Evolutionary conservation across 352 stramenopile genomes (phyloP).

Genomic region (Phytopythium kandeliae): DNA sequence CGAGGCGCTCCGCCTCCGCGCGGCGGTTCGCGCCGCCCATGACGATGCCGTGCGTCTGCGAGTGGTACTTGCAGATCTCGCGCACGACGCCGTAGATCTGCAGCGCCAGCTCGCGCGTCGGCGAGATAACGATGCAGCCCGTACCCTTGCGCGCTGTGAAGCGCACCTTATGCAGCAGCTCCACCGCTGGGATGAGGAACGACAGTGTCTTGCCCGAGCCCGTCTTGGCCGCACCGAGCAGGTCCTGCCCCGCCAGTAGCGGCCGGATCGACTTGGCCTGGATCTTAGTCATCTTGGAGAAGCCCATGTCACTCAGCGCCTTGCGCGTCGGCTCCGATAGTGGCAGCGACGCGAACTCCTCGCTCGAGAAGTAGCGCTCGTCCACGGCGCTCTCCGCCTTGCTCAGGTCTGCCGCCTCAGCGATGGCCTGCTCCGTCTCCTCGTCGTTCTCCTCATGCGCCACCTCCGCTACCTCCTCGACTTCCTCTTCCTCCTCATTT

Average conservation of each 20-base stretch:
- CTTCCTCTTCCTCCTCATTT: constrained; percentile 18
- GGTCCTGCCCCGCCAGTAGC: constrained; percentile 94
- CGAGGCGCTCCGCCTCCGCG: constrained; percentile 92
- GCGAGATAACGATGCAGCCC: constrained; percentile 97
- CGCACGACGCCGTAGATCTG: constrained; percentile 99
- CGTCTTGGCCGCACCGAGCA: constrained; percentile 97
- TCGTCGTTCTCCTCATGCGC: constrained; percentile 41
- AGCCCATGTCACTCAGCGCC: constrained; percentile 88
- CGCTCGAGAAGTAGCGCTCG: constrained; percentile 83
- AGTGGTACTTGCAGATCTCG: constrained; percentile 94
- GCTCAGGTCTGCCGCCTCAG: constrained; percentile 29
- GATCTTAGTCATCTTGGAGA: constrained; percentile 97
- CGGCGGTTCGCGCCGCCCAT: constrained; percentile 98
- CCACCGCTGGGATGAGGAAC: constrained; percentile 97
- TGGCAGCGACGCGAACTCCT: constrained; percentile 88
- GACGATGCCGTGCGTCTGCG: constrained; percentile 95
- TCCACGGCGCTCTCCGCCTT: constrained; percentile 37
- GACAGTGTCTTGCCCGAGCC: constrained; percentile 98
- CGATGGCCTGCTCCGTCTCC: constrained; percentile 57
- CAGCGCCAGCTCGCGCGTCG: constrained; percentile 96
- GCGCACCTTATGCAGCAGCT: constrained; percentile 96
- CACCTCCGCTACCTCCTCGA: constrained; percentile 11
- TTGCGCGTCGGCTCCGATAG: constrained; percentile 90
- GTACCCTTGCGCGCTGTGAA: constrained; percentile 96
- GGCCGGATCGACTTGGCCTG: constrained; percentile 96